Conservation (phyloP, 2,329 filamentous ascomycete species). For the Alternaria sp. region DNA sequence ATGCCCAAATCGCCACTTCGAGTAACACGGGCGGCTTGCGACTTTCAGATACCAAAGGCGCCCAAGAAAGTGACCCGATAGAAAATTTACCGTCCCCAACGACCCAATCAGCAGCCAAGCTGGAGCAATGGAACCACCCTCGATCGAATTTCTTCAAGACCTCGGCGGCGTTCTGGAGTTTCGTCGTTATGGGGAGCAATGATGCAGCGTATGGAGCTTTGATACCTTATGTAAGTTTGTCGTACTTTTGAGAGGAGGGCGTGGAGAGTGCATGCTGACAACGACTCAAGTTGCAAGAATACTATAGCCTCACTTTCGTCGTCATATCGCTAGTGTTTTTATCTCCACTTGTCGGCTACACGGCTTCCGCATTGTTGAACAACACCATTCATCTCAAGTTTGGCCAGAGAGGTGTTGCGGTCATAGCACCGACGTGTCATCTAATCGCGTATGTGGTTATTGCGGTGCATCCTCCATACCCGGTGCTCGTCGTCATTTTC, state of each 20-base stretch:
- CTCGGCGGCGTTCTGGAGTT: conserved; percentile 66
- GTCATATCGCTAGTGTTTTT: conserved; percentile 73
- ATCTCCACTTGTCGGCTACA: conserved; percentile 71
- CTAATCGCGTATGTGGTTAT: conserved; percentile 71
- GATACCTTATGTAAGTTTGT: conserved; percentile 57
- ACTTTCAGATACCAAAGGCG: conserved; percentile 26
- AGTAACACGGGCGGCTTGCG: conserved; percentile 17
- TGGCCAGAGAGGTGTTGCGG: conserved; percentile 75
- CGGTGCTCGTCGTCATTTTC: conserved; percentile 70
- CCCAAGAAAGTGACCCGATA: conserved; percentile 31
- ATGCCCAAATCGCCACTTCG: conserved; percentile 27
- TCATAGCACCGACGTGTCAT: conserved; percentile 70
- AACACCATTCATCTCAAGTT: conserved; percentile 69
- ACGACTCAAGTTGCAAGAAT: conserved; percentile 63
- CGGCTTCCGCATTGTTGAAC: conserved; percentile 69
- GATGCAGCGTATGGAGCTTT: conserved; percentile 69
- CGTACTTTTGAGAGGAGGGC: neutral
- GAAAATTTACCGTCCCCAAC: conserved; percentile 58
- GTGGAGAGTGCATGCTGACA: neutral
- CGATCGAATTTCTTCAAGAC: conserved; percentile 66
- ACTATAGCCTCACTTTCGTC: conserved; percentile 69
- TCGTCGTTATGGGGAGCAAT: conserved; percentile 73
- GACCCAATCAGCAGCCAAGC: conserved; percentile 50
- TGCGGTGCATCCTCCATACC: conserved; percentile 73
- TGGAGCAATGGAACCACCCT: conserved; percentile 71